Conservation (phyloP, 768 basidiomycete species). For the Russula emetica region DNA sequence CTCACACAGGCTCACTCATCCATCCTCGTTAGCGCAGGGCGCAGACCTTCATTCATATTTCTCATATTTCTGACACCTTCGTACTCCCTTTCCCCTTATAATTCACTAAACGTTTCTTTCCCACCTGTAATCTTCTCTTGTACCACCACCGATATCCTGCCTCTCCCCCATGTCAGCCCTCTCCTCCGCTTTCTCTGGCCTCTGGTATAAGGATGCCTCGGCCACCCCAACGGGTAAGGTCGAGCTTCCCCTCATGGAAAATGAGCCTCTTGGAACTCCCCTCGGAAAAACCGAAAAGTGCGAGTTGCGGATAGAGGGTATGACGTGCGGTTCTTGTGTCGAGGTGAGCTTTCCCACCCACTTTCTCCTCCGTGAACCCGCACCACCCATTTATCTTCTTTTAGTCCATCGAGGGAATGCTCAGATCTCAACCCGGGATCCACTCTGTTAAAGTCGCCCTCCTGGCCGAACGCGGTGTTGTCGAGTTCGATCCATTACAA, state of each 20-base stretch:
- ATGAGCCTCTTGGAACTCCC: slow-evolving; percentile 33
- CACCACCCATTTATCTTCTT: background rate
- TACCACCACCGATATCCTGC: background rate
- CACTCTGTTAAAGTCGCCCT: slow-evolving; percentile 89
- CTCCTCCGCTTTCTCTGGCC: slow-evolving; percentile 16
- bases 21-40: background rate
- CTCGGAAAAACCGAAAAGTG: slow-evolving; percentile 47
- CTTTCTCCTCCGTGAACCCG: background rate
- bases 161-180: slow-evolving; percentile 15
- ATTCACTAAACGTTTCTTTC: background rate
- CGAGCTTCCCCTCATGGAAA: slow-evolving; percentile 31
- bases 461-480: slow-evolving; percentile 87
- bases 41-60: background rate
- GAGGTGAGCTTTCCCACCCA: slow-evolving; percentile 49
- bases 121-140: background rate
- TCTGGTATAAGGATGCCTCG: slow-evolving; percentile 16
- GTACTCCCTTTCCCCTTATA: background rate
- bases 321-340: slow-evolving; percentile 88
- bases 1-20: background rate
- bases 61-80: background rate
- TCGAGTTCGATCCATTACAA: slow-evolving; percentile 80
- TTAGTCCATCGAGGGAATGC: slow-evolving; percentile 81
- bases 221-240: slow-evolving; percentile 30
- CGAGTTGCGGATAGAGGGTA: slow-evolving; percentile 79
- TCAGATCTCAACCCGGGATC: slow-evolving; percentile 84